Evolutionary conservation across 306 rosid species (phyloP).

Genomic region (Castanospermum australe): DNA sequence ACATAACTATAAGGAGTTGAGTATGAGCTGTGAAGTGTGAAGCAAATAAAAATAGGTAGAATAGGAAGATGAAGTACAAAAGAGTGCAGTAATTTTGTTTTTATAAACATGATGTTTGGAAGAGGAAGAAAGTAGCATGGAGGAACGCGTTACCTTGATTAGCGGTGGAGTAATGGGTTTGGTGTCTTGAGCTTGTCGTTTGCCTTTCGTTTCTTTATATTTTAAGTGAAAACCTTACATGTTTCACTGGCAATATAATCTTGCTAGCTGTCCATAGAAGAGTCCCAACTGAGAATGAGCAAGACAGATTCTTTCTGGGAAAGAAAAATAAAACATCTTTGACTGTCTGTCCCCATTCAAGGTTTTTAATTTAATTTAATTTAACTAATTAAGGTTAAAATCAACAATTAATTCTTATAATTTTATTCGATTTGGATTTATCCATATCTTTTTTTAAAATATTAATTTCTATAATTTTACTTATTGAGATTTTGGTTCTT

Average conservation of each 20-base stretch:
- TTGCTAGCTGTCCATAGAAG: slow-evolving; percentile 36
- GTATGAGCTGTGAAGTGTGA: background rate
- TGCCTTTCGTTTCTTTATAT: no score
- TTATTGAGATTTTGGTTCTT: no score
- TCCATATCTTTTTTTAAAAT: no score
- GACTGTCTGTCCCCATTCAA: slow-evolving; percentile 45
- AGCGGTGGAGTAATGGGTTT: slow-evolving; percentile 51
- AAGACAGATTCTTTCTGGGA: slow-evolving; percentile 28
- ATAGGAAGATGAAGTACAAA: background rate
- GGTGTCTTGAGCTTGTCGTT: slow-evolving; percentile 45
- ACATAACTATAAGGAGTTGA: background rate
- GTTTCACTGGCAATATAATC: slow-evolving; percentile 14
- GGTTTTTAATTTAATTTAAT: background rate
- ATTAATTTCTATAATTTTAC: no score
- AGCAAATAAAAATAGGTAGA: background rate
- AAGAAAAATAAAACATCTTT: slow-evolving; percentile 28
- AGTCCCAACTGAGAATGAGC: slow-evolving; percentile 9
- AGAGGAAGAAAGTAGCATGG: slow-evolving; percentile 22
- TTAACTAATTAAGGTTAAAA: no score
- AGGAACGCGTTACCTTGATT: slow-evolving; percentile 67
- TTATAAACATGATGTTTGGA: background rate
- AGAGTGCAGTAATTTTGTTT: background rate
- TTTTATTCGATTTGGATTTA: no score
- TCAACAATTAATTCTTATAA: no score
- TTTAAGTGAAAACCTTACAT: no score